Base-by-base conservation (phyloP, 169 alveolate genomes). In the Eimeria sp. region DNA sequence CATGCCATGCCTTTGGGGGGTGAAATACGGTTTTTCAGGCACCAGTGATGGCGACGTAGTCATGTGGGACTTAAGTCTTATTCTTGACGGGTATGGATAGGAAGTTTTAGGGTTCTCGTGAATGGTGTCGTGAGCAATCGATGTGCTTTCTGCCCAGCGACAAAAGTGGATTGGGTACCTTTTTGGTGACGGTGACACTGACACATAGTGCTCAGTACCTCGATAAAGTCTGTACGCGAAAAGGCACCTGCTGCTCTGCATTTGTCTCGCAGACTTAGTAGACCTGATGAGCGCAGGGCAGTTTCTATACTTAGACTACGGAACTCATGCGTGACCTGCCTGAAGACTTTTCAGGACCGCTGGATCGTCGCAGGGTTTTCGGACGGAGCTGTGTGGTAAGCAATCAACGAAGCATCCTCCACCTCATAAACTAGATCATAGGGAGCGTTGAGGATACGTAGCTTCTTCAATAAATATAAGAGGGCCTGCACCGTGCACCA, bases 51-150 rank as follows among this genome's bases (percentile, higher is more conserved):
- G 99, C 40, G 98, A 97, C 95, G 98, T 98, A 43, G 97, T 98
- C 25, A 98, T 98, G 37, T 98, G 99, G 99, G 99, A 98, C 97
- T 96, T 97, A 23, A 97, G 99, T 72, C 97, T 98, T 74, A 98
- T 98, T 93, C 97, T 98, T 30, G 99, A 98, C 94, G 99, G 98
- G 89, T 91, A 83, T 30, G 74, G 37, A 49, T 11, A 4, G 37
- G 27, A 56, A 20, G 25, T 18, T 49, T 20, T 4, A 54, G 23
- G n/a, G 2, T 30, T 83, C 56, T 16, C 52, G 13, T 1, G 80
- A 18, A 16, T 33, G 77, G 77, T n/a, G 20, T 30, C 14, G 23
- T 37, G 80, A 49, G n/a, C n/a, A 33, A 37, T 37, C n/a, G 54
- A 3, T 18, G n/a, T 30, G 9, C 4, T 16, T 30, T 68, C 6